Conservation (phyloP, 805 yeast species). For the Kregervanrija fluxuum region DNA sequence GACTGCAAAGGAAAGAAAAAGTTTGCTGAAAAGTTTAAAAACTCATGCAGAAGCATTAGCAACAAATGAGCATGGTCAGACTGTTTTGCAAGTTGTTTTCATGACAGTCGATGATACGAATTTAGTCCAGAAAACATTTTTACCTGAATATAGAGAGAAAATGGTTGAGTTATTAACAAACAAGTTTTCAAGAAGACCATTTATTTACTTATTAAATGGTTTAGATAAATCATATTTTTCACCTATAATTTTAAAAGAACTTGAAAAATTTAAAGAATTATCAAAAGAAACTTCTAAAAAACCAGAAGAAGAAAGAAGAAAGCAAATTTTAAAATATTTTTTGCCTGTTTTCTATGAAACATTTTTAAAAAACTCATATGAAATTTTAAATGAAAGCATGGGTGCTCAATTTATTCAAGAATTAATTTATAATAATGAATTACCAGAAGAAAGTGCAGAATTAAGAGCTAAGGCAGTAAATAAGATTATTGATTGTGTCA, state of each 20-base stretch:
- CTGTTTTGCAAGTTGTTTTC: conserved; percentile 69
- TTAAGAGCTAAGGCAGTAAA: conserved; percentile 41
- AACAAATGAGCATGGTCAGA: conserved; percentile 79
- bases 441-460: conserved; percentile 26
- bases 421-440: conserved; percentile 45
- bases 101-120: conserved; percentile 93
- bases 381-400: conserved; percentile 56
- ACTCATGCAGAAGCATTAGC: conserved; percentile 71
- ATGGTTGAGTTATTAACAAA: conserved; percentile 53
- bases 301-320: conserved; percentile 68
- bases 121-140: conserved; percentile 65
- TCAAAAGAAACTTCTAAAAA: conserved; percentile 75
- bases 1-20: conserved; percentile 87
- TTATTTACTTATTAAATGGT: conserved; percentile 72
- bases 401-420: conserved; percentile 84
- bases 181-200: conserved; percentile 84
- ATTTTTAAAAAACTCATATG: conserved; percentile 42
- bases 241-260: conserved; percentile 54
- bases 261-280: conserved; percentile 52
- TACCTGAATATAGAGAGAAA: conserved; percentile 44
- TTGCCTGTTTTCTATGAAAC: conserved; percentile 57
- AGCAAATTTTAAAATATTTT: conserved; percentile 58
- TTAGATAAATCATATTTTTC: conserved; percentile 76
- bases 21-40: conserved; percentile 62
- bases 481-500: conserved; percentile 48